Percentiles rank a stretch among this genome's conserved stretches.
phyloP scores from a whole-genome alignment of 2,329 filamentous ascomycete genomes.

The Thielaviopsis musarum region DNA sequence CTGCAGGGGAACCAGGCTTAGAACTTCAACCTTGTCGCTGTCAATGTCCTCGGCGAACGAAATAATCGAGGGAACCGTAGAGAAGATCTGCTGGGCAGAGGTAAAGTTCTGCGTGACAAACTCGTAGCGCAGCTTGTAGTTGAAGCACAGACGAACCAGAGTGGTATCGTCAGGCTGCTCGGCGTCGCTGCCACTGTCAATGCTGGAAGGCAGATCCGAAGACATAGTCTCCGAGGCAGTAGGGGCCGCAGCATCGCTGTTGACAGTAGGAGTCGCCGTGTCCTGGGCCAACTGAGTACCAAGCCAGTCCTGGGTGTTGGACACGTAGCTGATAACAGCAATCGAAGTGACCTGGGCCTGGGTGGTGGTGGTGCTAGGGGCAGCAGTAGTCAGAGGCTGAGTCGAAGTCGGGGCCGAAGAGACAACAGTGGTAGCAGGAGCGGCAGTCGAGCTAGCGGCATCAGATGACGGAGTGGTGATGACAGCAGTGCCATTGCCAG shows the following conservation, averaged over 20 bases:
- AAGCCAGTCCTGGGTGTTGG: conserved; percentile 11
- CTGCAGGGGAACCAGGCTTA: conserved; percentile 59
- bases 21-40: conserved; percentile 42
- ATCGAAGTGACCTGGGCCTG: conserved; percentile 14
- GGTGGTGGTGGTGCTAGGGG: conserved; percentile 7
- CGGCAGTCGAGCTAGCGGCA: not conserved
- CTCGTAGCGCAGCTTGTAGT: conserved; percentile 61
- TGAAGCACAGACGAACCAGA: conserved; percentile 73
- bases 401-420: not conserved
- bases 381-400: not conserved
- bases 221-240: conserved; percentile 36
- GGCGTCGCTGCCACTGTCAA: conserved; percentile 46
- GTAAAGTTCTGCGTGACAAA: conserved; percentile 59
- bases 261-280: conserved; percentile 11
- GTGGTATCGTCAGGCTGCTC: conserved; percentile 46
- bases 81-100: conserved; percentile 73
- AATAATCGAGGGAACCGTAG: conserved; percentile 56
- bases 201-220: conserved; percentile 53
- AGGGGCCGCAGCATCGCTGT: conserved; percentile 14
- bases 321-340: conserved; percentile 9
- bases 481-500: conserved; percentile 8
- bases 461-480: not conserved
- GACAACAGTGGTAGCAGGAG: not conserved
- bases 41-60: conserved; percentile 43
- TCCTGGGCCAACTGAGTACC: conserved; percentile 12